A percentile compares a stretch with the other conserved stretches of the same genome.
Evolutionary conservation across 1,284 basidiomycete species (phyloP).

Genomic region (Neolentinus lepideus): DNA sequence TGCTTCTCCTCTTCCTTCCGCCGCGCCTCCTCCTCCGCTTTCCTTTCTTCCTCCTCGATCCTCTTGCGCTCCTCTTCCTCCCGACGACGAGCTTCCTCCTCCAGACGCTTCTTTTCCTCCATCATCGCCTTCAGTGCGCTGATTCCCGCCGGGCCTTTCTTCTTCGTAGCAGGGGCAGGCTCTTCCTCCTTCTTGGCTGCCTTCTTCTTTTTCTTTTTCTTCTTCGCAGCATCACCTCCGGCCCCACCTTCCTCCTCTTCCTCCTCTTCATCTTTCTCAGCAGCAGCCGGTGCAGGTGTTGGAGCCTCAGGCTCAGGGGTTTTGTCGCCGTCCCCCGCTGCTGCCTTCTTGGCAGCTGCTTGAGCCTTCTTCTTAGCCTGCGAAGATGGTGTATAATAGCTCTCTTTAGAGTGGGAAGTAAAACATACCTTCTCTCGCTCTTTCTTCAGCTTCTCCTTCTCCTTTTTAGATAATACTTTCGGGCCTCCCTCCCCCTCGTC

Average conservation of each 20-base stretch:
- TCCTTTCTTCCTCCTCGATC: constrained; percentile 82
- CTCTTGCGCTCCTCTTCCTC: constrained; percentile 73
- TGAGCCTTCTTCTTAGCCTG: constrained; percentile 95
- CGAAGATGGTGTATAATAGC: constrained; percentile 6
- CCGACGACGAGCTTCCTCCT: constrained; percentile 67
- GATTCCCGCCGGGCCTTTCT: constrained; percentile 64
- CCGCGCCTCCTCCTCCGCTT: constrained; percentile 69
- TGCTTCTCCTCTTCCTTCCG: constrained; percentile 79
- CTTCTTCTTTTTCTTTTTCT: constrained; percentile 92
- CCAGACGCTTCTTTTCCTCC: constrained; percentile 83
- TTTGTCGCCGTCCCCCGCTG: constrained; percentile 23
- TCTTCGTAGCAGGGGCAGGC: constrained; percentile 48
- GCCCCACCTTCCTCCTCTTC: constrained; percentile 46
- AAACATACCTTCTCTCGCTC: constrained; percentile 79
- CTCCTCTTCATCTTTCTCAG: constrained; percentile 43
- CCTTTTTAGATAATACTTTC: constrained; percentile 80
- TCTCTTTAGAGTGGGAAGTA: constrained; percentile 4
- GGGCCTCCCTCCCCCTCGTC: constrained; percentile 36
- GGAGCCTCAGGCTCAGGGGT: constrained; percentile 17
- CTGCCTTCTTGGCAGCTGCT: constrained; percentile 77
- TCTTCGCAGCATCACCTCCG: constrained; percentile 38
- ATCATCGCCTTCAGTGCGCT: constrained; percentile 76
- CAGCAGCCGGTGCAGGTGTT: constrained; percentile 17
- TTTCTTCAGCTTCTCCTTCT: constrained; percentile 93
- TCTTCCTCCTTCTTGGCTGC: constrained; percentile 73